These are phyloP conservation scores for Ustilago cynodontis DNA, from an alignment of 1,284 basidiomycete genomes.

Conservation along the genomic window DNA sequence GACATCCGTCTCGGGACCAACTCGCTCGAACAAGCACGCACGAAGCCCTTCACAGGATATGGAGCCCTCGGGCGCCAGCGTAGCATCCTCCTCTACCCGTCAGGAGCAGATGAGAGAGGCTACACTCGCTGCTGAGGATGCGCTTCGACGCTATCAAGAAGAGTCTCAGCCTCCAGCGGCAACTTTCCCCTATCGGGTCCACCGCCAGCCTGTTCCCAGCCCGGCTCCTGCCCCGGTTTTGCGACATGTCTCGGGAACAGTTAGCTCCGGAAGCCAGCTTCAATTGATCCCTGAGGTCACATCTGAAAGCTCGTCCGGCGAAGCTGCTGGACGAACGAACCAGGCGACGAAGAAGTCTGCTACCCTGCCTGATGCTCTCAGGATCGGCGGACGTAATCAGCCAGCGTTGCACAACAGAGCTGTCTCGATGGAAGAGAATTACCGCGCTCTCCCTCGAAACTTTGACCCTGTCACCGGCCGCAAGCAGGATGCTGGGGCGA, in stretches of 20 bases:
- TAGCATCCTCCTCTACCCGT: conserved; percentile 15
- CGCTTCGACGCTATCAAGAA: conserved; percentile 26
- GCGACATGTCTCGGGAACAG: conserved; percentile 15
- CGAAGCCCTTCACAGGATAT: neutral
- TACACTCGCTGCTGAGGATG: conserved; percentile 22
- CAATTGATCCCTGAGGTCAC: conserved; percentile 29
- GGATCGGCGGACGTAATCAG: conserved; percentile 7
- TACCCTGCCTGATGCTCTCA: conserved; percentile 15
- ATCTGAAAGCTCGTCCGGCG: conserved; percentile 27
- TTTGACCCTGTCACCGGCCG: conserved; percentile 46
- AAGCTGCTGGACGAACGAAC: conserved; percentile 7
- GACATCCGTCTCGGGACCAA: conserved; percentile 15
- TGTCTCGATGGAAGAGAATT: conserved; percentile 26
- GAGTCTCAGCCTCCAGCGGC: conserved; percentile 16
- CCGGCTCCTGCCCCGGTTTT: neutral
- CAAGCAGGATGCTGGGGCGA: conserved; percentile 9
- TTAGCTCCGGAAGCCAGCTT: conserved; percentile 12
- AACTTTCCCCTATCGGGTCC: conserved; percentile 24
- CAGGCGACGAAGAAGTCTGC: neutral
- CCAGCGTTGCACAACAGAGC: conserved; percentile 7
- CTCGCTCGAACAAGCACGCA: neutral
- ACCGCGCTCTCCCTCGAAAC: conserved; percentile 37
- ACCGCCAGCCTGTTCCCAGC: conserved; percentile 16
- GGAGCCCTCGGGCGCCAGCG: neutral
- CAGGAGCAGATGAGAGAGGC: conserved; percentile 30